Evolutionary conservation across 1,284 basidiomycete species (phyloP).

Genomic region (Naganishia liquefaciens): DNA sequence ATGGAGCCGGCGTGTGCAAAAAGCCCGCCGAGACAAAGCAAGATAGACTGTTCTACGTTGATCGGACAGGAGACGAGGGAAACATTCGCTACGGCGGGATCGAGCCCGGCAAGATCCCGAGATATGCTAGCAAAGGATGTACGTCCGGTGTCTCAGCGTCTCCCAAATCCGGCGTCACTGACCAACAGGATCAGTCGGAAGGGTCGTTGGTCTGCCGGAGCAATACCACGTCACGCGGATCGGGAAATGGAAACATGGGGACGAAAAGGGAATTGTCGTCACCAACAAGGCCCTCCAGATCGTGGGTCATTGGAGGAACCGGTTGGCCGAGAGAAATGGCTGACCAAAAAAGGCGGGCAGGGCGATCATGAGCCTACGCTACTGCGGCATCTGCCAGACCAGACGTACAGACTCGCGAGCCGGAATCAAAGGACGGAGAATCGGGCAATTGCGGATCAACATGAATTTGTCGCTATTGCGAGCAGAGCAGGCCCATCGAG

Average conservation of each 20-base stretch:
- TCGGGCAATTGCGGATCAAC: constrained; percentile 14
- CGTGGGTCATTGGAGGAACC: background rate
- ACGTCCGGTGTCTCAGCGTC: background rate
- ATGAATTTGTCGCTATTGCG: constrained; percentile 21
- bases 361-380: constrained; percentile 33
- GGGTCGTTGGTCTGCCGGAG: constrained; percentile 30
- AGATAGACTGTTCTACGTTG: constrained; percentile 11
- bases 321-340: background rate
- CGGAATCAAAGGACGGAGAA: constrained; percentile 9
- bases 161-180: background rate
- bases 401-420: constrained; percentile 29
- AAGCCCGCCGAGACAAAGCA: background rate
- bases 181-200: constrained; percentile 11
- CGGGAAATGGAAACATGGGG: constrained; percentile 18
- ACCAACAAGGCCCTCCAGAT: background rate
- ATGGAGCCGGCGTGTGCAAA: background rate
- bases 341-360: constrained; percentile 19
- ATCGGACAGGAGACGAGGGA: constrained; percentile 25
- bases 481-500: background rate
- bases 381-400: constrained; percentile 35
- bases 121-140: constrained; percentile 19
- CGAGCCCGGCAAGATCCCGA: constrained; percentile 14
- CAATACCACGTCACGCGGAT: constrained; percentile 21
- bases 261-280: constrained; percentile 16
- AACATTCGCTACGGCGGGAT: constrained; percentile 18